Conservation (phyloP, 148 eudicot genomes). For the Cornus kousa region DNA sequence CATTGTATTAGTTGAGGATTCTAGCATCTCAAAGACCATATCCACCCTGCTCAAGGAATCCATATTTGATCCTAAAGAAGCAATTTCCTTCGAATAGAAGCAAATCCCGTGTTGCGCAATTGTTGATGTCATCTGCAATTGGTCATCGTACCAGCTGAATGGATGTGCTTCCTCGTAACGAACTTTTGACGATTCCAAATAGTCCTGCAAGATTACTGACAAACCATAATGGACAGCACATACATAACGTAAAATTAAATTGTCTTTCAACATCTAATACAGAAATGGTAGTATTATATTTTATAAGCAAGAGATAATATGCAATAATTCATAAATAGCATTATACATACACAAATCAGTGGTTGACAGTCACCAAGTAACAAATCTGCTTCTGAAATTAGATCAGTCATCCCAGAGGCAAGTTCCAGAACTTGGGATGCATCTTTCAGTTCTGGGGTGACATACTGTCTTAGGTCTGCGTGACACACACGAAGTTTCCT, state of each 20-base stretch:
- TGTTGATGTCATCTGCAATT: constrained; percentile 59
- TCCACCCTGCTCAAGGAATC: constrained; percentile 40
- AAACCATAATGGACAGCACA: constrained; percentile 16
- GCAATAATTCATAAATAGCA: background rate
- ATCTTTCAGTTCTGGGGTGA: constrained; percentile 49
- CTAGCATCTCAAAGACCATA: constrained; percentile 69
- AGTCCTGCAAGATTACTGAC: constrained; percentile 46
- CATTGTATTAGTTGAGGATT: constrained; percentile 51
- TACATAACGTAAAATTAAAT: constrained; percentile 4
- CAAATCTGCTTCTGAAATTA: constrained; percentile 76
- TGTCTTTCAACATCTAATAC: background rate
- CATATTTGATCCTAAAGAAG: constrained; percentile 40
- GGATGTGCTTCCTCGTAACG: constrained; percentile 46
- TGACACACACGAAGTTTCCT: constrained; percentile 44
- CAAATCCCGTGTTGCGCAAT: constrained; percentile 80
- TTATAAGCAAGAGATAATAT: too few species aligned
- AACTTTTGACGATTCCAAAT: constrained; percentile 31
- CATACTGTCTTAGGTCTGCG: constrained; percentile 47
- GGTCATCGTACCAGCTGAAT: constrained; percentile 61
- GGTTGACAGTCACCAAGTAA: constrained; percentile 59
- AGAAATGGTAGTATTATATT: constrained; percentile 8
- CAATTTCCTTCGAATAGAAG: constrained; percentile 53
- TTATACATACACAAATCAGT: constrained; percentile 38
- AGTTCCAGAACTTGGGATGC: constrained; percentile 38
- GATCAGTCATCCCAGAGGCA: constrained; percentile 55